Base-by-base conservation (phyloP, 1,284 basidiomycete genomes). In the Papiliotrema fonsecae region DNA sequence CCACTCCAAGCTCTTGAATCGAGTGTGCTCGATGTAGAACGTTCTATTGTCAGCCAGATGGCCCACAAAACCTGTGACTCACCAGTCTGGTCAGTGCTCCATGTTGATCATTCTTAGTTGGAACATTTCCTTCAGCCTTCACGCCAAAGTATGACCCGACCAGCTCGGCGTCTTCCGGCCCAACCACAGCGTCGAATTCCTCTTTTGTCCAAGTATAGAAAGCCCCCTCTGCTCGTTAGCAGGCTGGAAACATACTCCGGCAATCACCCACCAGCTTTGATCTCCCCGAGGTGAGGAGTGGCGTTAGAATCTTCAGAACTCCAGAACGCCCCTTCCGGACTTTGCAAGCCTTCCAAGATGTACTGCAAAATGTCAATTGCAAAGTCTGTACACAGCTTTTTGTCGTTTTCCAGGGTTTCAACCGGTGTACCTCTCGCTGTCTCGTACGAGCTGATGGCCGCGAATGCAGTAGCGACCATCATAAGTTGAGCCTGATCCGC, bases 221-320 rank as follows among this genome's bases (percentile, higher is more conserved):
- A 7, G 75, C 76, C 13, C 76, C 77, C 56, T 77, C 76, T 62
- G 34, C 18, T 27, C 6, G 11, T 37, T 18, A 34, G 25, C 4
- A 38, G 39, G 6, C 26, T 30, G n/a, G 25, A 30, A 27, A 43
- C 42, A 43, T 19, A 16, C 34, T 27, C 21, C 22, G 4, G 18
- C n/a, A 2, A 16, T 10, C n/a, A 49, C 50, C 13, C 35, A 58
- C 57, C 60, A 35, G 52, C 46, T 41, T 57, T 60, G 42, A 55
- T 58, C 6, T 41, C 58, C 14, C 55, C 56, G 16, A 39, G 36
- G 10, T 14, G 36, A 27, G 44, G 44, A 22, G 75, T 62, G 4
- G 74, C 75, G 47, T 78, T 76, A 5, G 77, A 76, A 54, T 78
- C 77, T 51, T 78, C 76, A 1, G 77, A 76, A 34, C 72, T 70